These are phyloP conservation scores for grape (Vitis vinifera) DNA, from an alignment of 164 flowering plant species.

Conservation along the genomic window DNA sequence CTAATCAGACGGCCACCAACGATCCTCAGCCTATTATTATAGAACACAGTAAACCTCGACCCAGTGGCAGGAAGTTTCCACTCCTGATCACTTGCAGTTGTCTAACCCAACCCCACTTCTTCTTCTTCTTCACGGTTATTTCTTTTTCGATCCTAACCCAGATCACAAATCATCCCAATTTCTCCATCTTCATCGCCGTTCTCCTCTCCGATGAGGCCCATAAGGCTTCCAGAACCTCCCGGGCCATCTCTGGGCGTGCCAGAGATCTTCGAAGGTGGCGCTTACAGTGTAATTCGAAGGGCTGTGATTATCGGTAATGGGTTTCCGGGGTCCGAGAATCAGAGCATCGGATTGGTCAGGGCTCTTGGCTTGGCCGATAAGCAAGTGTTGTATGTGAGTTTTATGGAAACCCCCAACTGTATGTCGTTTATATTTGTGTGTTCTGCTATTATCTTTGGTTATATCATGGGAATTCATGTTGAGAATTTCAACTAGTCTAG, in stretches of 20 bases:
- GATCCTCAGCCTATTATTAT: too few relatives aligned
- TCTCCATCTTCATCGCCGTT: not conserved
- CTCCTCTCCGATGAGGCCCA: slow-evolving; percentile 59
- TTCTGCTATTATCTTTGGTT: not conserved
- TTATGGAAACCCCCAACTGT: not conserved
- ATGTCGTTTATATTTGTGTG: not conserved
- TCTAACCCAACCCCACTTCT: too few relatives aligned
- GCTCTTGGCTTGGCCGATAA: slow-evolving; percentile 83
- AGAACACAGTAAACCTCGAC: too few relatives aligned
- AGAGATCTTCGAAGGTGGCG: slow-evolving; percentile 84
- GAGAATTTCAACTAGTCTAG: too few relatives aligned
- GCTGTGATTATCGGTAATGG: slow-evolving; percentile 90
- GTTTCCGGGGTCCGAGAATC: slow-evolving; percentile 79
- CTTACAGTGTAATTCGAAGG: slow-evolving; percentile 59
- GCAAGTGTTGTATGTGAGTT: slow-evolving; percentile 67
- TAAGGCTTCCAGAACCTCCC: slow-evolving; percentile 87
- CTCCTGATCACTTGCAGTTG: too few relatives aligned
- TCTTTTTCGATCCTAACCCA: too few relatives aligned
- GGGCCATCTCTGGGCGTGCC: slow-evolving; percentile 55
- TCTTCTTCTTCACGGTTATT: not conserved
- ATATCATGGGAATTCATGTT: too few relatives aligned
- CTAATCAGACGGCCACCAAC: too few relatives aligned
- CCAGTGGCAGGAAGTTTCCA: too few relatives aligned
- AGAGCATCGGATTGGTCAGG: slow-evolving; percentile 80
- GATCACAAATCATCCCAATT: too few relatives aligned